Evolutionary conservation across 2,329 filamentous ascomycete genomes (phyloP).

Genomic region (Apiospora kogelbergensis): DNA sequence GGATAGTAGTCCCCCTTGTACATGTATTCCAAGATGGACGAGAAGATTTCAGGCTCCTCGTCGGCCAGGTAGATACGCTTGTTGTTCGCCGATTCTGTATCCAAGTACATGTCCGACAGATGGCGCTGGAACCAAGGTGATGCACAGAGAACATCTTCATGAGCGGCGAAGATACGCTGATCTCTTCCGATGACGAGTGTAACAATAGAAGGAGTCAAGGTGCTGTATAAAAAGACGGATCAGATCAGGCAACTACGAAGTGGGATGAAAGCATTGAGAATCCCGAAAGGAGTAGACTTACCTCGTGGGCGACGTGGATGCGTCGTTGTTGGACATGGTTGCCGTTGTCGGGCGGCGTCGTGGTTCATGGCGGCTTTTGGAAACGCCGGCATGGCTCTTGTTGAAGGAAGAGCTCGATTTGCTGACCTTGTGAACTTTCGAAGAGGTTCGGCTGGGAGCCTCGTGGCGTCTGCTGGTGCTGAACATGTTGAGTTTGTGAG

Average conservation of each 20-base stretch:
- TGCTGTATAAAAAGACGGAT: constrained; percentile 37
- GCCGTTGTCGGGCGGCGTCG: constrained; percentile 50
- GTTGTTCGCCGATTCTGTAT: constrained; percentile 53
- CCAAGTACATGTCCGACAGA: constrained; percentile 63
- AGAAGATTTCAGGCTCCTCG: constrained; percentile 89
- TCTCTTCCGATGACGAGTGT: constrained; percentile 80
- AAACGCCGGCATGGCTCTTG: constrained; percentile 50
- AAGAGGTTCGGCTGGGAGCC: constrained; percentile 49
- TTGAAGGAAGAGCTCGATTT: constrained; percentile 56
- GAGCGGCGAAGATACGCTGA: constrained; percentile 85
- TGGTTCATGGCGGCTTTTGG: constrained; percentile 55
- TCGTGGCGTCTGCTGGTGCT: neutral
- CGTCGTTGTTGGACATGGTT: constrained; percentile 37
- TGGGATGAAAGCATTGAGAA: neutral
- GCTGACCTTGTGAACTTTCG: constrained; percentile 49
- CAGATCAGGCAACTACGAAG: constrained; percentile 14
- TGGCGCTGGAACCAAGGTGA: constrained; percentile 77
- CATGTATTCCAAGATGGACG: constrained; percentile 84
- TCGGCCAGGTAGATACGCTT: constrained; percentile 80
- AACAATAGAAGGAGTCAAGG: constrained; percentile 67
- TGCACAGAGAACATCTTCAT: constrained; percentile 77
- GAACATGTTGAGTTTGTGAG: constrained; percentile 5
- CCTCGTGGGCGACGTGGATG: constrained; percentile 42
- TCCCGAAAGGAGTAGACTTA: constrained; percentile 30
- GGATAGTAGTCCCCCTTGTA: constrained; percentile 95